Evolutionary conservation across 2,329 filamentous ascomycete species (phyloP).

Genomic region (Aureobasidium sp.): DNA sequence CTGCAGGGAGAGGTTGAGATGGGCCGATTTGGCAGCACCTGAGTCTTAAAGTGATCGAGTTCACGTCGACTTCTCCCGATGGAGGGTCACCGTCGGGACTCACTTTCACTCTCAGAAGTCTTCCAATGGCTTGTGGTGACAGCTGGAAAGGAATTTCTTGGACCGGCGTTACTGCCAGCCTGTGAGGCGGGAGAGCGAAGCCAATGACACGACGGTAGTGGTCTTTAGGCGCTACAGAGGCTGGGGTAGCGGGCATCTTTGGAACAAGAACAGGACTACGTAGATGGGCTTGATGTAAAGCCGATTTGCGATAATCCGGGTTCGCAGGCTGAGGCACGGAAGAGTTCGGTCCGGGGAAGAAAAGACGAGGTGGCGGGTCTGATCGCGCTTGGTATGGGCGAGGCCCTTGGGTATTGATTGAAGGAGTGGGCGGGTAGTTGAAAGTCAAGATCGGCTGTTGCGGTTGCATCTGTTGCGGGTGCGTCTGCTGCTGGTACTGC

Average conservation of each 20-base stretch:
- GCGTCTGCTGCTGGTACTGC: neutral
- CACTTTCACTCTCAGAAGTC: slow-evolving; percentile 27
- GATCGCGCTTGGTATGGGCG: neutral
- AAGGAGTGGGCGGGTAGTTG: neutral
- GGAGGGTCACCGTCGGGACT: slow-evolving; percentile 22
- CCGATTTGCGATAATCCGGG: slow-evolving; percentile 37
- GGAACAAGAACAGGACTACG: slow-evolving; percentile 41
- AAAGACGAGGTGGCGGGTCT: neutral
- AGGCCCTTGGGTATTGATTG: neutral
- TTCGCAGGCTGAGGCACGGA: slow-evolving; percentile 27
- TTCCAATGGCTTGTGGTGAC: slow-evolving; percentile 26
- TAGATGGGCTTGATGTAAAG: slow-evolving; percentile 52
- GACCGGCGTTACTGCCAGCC: slow-evolving; percentile 24
- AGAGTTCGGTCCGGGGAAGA: neutral
- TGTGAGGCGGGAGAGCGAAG: neutral
- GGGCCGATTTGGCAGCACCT: slow-evolving; percentile 49
- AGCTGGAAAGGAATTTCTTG: slow-evolving; percentile 41
- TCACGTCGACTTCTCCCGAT: slow-evolving; percentile 34
- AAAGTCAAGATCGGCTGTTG: neutral
- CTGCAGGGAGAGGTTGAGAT: slow-evolving; percentile 22
- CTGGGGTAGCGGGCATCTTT: neutral
- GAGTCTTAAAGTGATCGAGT: slow-evolving; percentile 56
- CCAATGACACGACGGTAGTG: neutral
- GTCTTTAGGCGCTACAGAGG: neutral
- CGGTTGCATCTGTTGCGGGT: neutral